Evolutionary conservation across 768 basidiomycete species (phyloP).

Genomic region (Trametes sanguinea): DNA sequence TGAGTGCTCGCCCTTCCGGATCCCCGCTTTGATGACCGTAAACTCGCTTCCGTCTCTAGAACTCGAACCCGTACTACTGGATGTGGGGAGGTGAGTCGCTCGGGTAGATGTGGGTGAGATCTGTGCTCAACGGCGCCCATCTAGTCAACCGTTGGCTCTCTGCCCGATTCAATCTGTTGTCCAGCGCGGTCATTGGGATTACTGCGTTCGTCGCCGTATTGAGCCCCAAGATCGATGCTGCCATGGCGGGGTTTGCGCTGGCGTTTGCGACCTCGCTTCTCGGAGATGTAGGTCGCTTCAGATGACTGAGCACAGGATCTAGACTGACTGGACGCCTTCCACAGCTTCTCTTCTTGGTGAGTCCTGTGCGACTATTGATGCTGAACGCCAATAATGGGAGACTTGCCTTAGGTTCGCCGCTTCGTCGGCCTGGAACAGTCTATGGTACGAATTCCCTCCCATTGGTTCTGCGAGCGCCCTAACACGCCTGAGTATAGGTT

Average conservation of each 20-base stretch:
- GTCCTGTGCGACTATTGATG: slow-evolving; percentile 14
- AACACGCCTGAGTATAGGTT: slow-evolving; percentile 47
- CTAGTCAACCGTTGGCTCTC: slow-evolving; percentile 90
- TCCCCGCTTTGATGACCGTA: slow-evolving; percentile 16
- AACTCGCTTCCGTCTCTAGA: slow-evolving; percentile 35
- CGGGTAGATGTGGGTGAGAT: not conserved
- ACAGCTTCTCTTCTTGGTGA: slow-evolving; percentile 62
- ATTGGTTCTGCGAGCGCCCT: not conserved
- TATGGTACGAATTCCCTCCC: slow-evolving; percentile 58
- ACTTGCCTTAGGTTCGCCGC: slow-evolving; percentile 54
- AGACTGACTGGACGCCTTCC: slow-evolving; percentile 25
- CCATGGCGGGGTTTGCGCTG: slow-evolving; percentile 83
- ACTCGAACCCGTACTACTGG: slow-evolving; percentile 82
- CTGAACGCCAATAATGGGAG: slow-evolving; percentile 7
- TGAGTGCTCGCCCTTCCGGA: slow-evolving; percentile 37
- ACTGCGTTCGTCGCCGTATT: slow-evolving; percentile 69
- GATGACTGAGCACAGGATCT: not conserved
- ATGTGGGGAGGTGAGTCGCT: slow-evolving; percentile 74
- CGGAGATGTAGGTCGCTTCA: slow-evolving; percentile 50
- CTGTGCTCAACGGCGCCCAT: slow-evolving; percentile 1
- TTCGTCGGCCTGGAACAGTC: slow-evolving; percentile 90
- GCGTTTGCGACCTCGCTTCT: slow-evolving; percentile 82
- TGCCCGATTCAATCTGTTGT: slow-evolving; percentile 83
- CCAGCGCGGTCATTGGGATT: slow-evolving; percentile 68
- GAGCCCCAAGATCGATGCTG: slow-evolving; percentile 72